A percentile compares a stretch with the other conserved stretches of the same genome.
Conservation (phyloP, 768 basidiomycete species). For the Leccinum arenicola region DNA sequence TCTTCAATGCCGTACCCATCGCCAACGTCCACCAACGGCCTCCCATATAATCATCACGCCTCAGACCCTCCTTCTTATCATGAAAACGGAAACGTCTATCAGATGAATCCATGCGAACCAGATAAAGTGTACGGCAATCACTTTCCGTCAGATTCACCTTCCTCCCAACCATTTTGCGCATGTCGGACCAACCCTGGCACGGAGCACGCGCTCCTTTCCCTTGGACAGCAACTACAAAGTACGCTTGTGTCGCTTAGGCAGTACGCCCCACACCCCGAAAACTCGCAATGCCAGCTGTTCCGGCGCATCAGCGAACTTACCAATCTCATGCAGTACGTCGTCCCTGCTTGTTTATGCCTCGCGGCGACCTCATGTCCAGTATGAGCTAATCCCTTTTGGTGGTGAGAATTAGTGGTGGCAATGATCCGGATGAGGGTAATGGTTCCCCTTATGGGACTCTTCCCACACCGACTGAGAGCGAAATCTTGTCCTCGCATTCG, state of each 20-base stretch:
- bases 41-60: conserved; percentile 33
- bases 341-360: conserved; percentile 31
- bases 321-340: conserved; percentile 67
- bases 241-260: conserved; percentile 57
- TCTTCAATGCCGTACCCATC: conserved; percentile 34
- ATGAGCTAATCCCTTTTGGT: conserved; percentile 30
- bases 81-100: conserved; percentile 36
- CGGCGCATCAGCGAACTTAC: conserved; percentile 60
- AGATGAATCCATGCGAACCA: conserved; percentile 34
- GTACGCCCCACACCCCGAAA: conserved; percentile 55
- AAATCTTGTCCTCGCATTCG: conserved; percentile 48
- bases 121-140: conserved; percentile 35
- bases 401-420: conserved; percentile 47
- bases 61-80: conserved; percentile 33
- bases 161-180: conserved; percentile 47
- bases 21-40: conserved; percentile 33
- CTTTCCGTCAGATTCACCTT: conserved; percentile 30
- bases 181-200: conserved; percentile 64
- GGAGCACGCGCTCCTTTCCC: conserved; percentile 54
- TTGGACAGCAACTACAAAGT: conserved; percentile 61
- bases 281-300: conserved; percentile 52
- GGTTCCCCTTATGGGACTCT: conserved; percentile 52
- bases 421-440: conserved; percentile 47
- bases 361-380: conserved; percentile 31
- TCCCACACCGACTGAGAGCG: conserved; percentile 62